Evolutionary conservation across 169 alveolate genomes (phyloP).

Genomic region (Eimeria falciformis): DNA sequence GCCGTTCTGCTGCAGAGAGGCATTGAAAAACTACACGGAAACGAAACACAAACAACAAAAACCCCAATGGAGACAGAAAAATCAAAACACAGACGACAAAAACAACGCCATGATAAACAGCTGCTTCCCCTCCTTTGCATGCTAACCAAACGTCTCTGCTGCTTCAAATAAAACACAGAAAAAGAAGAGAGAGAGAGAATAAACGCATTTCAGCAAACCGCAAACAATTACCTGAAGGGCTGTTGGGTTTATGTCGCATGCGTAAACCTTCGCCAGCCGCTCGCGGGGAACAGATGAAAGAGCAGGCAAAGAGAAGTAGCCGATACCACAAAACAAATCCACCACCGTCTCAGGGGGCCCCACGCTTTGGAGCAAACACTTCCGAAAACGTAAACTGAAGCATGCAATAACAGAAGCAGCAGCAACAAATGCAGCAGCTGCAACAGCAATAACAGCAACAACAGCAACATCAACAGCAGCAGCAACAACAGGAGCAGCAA

Average conservation of each 20-base stretch:
- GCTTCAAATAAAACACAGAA: not conserved
- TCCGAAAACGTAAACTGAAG: not conserved
- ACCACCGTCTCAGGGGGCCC: slow-evolving; percentile 81
- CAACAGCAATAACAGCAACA: not conserved
- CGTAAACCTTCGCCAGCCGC: slow-evolving; percentile 74
- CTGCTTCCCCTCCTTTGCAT: not conserved
- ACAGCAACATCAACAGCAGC: not conserved
- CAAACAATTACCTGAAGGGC: slow-evolving; percentile 75
- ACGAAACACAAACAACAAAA: not conserved
- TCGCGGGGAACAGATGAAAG: slow-evolving; percentile 41
- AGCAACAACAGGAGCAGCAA: too few relatives aligned
- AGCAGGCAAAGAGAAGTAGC: slow-evolving; percentile 85
- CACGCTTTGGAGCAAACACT: not conserved
- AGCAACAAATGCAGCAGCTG: not conserved
- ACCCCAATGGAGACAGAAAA: not conserved
- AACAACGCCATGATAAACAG: not conserved
- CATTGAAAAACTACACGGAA: slow-evolving; percentile 11
- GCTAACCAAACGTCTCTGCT: not conserved
- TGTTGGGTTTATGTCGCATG: slow-evolving; percentile 82
- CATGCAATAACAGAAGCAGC: not conserved
- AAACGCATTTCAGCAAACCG: not conserved
- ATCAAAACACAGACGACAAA: not conserved
- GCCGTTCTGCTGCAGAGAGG: slow-evolving; percentile 16
- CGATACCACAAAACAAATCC: slow-evolving; percentile 88
- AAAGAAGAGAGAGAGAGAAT: not conserved